phyloP scores from a whole-genome alignment of 2,329 filamentous ascomycete species.

The Ciborinia camelliae region DNA sequence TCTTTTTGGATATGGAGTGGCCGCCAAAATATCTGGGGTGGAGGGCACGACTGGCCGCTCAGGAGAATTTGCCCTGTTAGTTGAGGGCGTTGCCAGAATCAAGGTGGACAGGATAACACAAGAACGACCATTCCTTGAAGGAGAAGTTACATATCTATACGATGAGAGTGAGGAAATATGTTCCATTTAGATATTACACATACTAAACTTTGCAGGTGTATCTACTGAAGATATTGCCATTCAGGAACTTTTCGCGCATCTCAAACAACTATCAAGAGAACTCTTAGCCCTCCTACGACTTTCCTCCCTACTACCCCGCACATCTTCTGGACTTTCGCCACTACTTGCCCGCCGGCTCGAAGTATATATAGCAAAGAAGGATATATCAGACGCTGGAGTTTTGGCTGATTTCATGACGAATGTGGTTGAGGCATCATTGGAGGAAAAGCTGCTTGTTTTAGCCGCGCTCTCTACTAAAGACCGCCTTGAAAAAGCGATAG shows the following conservation, averaged over 20 bases:
- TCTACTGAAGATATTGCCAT: conserved; percentile 58
- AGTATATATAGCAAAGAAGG: conserved; percentile 79
- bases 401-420: conserved; percentile 98
- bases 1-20: conserved; percentile 77
- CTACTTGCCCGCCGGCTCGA: conserved; percentile 84
- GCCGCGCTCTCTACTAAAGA: conserved; percentile 76
- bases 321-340: conserved; percentile 68
- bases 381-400: conserved; percentile 74
- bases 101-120: conserved; percentile 69
- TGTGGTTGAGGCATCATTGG: conserved; percentile 78
- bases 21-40: conserved; percentile 74
- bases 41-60: conserved; percentile 62
- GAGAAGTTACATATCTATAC: conserved; percentile 66
- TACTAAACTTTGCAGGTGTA: conserved; percentile 31
- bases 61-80: conserved; percentile 76
- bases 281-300: conserved; percentile 80
- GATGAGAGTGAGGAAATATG: conserved; percentile 56
- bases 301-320: conserved; percentile 75
- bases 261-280: conserved; percentile 83
- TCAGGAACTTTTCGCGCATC: conserved; percentile 68
- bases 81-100: conserved; percentile 80
- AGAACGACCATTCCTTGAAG: conserved; percentile 84
- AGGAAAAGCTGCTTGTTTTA: conserved; percentile 86
- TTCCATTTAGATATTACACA: conserved; percentile 2
- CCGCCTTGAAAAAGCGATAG: conserved; percentile 76